Base-by-base conservation (phyloP, 202 grass and related monocot species). In the Setaria italica region DNA sequence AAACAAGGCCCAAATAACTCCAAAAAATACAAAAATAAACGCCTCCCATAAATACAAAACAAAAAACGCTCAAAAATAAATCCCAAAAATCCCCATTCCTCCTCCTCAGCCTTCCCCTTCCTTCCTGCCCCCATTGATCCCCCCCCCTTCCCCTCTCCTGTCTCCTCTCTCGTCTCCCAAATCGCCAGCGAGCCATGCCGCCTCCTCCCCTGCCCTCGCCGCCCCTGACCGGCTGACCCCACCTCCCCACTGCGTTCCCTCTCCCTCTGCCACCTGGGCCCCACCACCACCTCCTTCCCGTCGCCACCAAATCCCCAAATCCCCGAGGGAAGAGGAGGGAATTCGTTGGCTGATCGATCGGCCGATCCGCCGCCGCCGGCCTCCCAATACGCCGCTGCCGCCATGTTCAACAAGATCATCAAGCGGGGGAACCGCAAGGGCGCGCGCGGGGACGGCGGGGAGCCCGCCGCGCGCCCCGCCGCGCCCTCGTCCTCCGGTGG, bases 341-440 rank as follows among this genome's bases (percentile, higher is more conserved):
- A 78, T 85, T 58, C 72, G 56, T 78, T 62, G 66, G 60, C 58
- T 82, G 86, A 84, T 47, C 86, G 45, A 72, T 78, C 80, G 73
- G 35, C 69, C 70, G 68, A 74, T 75, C 76, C 81, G 56, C 82
- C 77, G 53, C 87, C 62, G 76, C 77, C 46, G 82, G 63, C 59
- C 56, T 84, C 67, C 67, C 45, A 60, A 79, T 76, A 77, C 70
- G 20, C 69, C 11, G 70, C 70, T 62, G 77, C 66, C 58, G 82
- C 79, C 54, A 97, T 97, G 94, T 89, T 97, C 49, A 97, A 97
- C 89, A 94, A 90, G 90, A 92, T 94, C 82, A 97, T 97, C 82
- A 97, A 97, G 85, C 92, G 94, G 59, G 88, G 92, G 2, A 37
- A 11, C 47, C 92, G 94, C 64, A 97, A 94, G 94, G 92, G 91